Evolutionary conservation across 768 basidiomycete species (phyloP).

Genomic region (Rhodocollybia butyracea): DNA sequence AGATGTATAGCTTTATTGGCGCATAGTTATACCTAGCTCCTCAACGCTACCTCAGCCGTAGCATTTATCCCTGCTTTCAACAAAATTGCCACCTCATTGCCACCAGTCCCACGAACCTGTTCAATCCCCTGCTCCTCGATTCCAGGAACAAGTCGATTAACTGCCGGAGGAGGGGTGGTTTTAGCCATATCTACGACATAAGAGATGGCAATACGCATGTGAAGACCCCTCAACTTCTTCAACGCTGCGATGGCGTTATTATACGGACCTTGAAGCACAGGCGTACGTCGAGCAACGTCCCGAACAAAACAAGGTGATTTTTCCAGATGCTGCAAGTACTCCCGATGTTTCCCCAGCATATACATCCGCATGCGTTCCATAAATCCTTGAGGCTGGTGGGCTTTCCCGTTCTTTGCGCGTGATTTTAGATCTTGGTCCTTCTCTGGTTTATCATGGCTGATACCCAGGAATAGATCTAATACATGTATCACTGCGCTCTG

Average conservation of each 20-base stretch:
- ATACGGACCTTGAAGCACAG: slow-evolving; percentile 69
- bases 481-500: slow-evolving; percentile 92
- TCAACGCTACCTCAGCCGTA: no score
- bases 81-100: slow-evolving; percentile 76
- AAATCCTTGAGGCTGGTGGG: slow-evolving; percentile 72
- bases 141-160: slow-evolving; percentile 55
- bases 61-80: slow-evolving; percentile 91
- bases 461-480: slow-evolving; percentile 80
- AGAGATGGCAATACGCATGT: slow-evolving; percentile 85
- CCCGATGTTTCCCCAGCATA: slow-evolving; percentile 91
- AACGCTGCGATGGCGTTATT: slow-evolving; percentile 75
- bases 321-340: slow-evolving; percentile 72
- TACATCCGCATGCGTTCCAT: slow-evolving; percentile 93
- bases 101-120: slow-evolving; percentile 82
- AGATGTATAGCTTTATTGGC: no score
- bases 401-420: slow-evolving; percentile 60
- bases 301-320: slow-evolving; percentile 59
- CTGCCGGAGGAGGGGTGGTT: slow-evolving; percentile 40
- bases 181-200: slow-evolving; percentile 90
- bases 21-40: no score
- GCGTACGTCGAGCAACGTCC: slow-evolving; percentile 52
- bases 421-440: slow-evolving; percentile 67
- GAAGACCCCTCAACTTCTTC: slow-evolving; percentile 80
- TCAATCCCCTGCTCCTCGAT: slow-evolving; percentile 44
- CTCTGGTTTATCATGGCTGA: slow-evolving; percentile 80